Evolutionary conservation across 768 basidiomycete genomes (phyloP).

Genomic region (Kwoniella mangroviensis): DNA sequence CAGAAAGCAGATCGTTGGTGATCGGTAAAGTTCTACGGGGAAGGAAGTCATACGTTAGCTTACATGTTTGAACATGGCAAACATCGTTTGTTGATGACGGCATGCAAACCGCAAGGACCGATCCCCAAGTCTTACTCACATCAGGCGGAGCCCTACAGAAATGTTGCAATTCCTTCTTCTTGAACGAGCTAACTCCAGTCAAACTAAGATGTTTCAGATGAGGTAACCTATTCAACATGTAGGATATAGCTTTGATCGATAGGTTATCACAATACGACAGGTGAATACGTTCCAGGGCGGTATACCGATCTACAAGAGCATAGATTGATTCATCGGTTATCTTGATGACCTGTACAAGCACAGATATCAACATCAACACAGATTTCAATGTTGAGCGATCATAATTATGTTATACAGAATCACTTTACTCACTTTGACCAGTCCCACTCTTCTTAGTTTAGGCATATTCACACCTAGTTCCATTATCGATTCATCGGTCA

Average conservation of each 20-base stretch:
- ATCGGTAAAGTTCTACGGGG: conserved; percentile 79
- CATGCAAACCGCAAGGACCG: neutral
- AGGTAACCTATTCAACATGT: conserved; percentile 82
- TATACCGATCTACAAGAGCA: conserved; percentile 80
- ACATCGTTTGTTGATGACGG: too few species aligned
- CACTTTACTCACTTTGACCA: conserved; percentile 69
- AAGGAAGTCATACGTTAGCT: neutral
- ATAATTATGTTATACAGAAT: neutral
- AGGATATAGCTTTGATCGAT: conserved; percentile 86
- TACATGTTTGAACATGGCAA: too few species aligned
- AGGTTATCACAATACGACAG: conserved; percentile 97
- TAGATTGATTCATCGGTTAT: conserved; percentile 93
- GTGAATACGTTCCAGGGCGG: conserved; percentile 91
- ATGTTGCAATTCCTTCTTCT: conserved; percentile 77
- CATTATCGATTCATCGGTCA: conserved; percentile 93
- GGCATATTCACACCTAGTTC: conserved; percentile 79
- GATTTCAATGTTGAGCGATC: neutral
- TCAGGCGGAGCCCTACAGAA: conserved; percentile 87
- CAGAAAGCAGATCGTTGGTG: conserved; percentile 90
- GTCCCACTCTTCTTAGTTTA: conserved; percentile 89
- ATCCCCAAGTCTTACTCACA: conserved; percentile 62
- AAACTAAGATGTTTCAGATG: conserved; percentile 92
- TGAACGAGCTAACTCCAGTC: conserved; percentile 95
- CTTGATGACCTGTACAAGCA: conserved; percentile 64
- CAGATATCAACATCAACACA: too few species aligned